These are phyloP conservation scores for Stenocarpella maydis DNA, from an alignment of 2,329 filamentous ascomycete genomes.

Conservation along the genomic window DNA sequence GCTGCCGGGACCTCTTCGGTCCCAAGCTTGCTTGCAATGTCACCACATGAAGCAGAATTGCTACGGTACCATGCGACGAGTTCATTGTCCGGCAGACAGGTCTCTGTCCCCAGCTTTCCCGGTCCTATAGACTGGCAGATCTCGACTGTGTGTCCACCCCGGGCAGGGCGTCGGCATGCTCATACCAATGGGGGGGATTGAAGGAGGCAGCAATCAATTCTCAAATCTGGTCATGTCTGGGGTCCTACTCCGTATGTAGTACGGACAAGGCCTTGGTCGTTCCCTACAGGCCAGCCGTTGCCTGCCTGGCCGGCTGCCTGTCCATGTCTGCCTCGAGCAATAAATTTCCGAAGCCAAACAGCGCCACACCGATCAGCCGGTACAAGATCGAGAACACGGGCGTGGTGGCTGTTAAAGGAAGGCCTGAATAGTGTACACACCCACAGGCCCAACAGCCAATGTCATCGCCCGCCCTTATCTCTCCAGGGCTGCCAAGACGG, in stretches of 20 bases:
- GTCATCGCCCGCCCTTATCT: constrained; percentile 7
- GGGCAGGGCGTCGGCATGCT: not conserved
- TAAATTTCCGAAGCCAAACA: not conserved
- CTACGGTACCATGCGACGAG: not conserved
- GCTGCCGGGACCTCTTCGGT: not conserved
- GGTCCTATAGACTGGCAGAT: not conserved
- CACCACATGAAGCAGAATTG: constrained; percentile 17
- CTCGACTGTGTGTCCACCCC: not conserved
- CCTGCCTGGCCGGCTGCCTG: not conserved
- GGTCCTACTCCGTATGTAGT: no score
- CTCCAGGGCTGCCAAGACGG: constrained; percentile 6
- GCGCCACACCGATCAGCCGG: not conserved
- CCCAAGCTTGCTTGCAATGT: constrained; percentile 4
- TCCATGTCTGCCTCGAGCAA: not conserved
- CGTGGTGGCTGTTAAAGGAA: constrained; percentile 18
- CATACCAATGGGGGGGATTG: not conserved
- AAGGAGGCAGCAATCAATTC: not conserved
- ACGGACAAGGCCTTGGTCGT: not conserved
- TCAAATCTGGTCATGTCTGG: not conserved
- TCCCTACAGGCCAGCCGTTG: not conserved
- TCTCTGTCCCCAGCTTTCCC: not conserved
- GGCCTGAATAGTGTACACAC: constrained; percentile 2
- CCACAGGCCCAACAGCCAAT: constrained; percentile 1
- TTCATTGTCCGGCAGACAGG: not conserved
- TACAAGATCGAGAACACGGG: constrained; percentile 9